Evolutionary conservation across 495 filamentous ascomycete species (phyloP), one percentile per base, ranked within the genome.

Genomic region (Xanthoparmelia taractica): DNA sequence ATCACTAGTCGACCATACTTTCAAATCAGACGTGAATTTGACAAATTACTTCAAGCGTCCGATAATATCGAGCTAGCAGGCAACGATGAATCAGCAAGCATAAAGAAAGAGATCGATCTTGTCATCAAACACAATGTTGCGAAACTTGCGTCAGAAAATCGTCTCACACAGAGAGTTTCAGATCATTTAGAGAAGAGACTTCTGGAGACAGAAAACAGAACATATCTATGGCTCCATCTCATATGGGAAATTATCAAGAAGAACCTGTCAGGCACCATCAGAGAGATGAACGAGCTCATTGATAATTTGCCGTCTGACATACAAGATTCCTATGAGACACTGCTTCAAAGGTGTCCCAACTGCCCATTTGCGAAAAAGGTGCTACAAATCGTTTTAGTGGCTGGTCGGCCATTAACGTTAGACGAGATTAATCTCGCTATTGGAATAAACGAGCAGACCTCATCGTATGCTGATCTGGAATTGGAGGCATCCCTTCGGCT

Each of bases 221-320:
- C 75, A 27, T 81, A 81, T 67, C 75, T 81, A 31, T 81, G 76
- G 77, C 68, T 77, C 18, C 64, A 68, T 48, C 67, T 80, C 2
- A 73, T 67, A 6, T 65, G 76, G 36, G 66, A 75, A 36, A 69
- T 71, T 15, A 71, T 78, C 36, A 37, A 69, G 54, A 59, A 68
- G 29, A 70, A 33, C 8, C 59, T 65, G 0, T 70, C 61, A 60
- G 33, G 54, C 18, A 71, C 58, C 43, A n/a, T 47, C 0, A 59
- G 47, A 13, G 64, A 68, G 54, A 50, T 74, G 6, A 64, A 74
- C 50, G 57, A 29, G 34, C 45, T 72, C 10, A 61, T 77, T 20
- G 60, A 65, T 36, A 48, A 64, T 23, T 57, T 77, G 17, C 74
- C 73, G 17, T 37, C 63, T 8, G 13, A 66, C 31, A 63, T 77